Conservation (phyloP, 1,284 basidiomycete species). For the Tilletia setariae region DNA sequence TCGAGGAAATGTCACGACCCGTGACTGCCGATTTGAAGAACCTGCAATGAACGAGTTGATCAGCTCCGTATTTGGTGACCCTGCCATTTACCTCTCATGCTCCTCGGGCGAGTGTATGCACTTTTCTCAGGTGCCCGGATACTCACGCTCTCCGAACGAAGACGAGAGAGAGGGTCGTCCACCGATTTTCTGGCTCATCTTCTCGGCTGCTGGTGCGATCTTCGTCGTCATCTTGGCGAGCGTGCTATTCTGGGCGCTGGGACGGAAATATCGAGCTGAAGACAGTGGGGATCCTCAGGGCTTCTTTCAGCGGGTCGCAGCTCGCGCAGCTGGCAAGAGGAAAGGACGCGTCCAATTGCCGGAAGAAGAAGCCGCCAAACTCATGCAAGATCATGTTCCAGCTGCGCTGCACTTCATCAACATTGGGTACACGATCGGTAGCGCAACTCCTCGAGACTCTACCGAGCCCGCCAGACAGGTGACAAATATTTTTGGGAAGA, state of each 20-base stretch:
- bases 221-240: slow-evolving; percentile 60
- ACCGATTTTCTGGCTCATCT: slow-evolving; percentile 66
- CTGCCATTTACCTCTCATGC: slow-evolving; percentile 80
- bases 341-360: slow-evolving; percentile 31
- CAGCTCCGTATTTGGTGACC: slow-evolving; percentile 86
- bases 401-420: slow-evolving; percentile 83
- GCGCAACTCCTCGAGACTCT: slow-evolving; percentile 53
- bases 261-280: slow-evolving; percentile 26
- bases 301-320: slow-evolving; percentile 12
- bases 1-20: slow-evolving; percentile 30
- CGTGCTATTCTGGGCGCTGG: slow-evolving; percentile 52
- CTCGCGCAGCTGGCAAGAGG: slow-evolving; percentile 8
- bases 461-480: neutral
- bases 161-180: slow-evolving; percentile 21
- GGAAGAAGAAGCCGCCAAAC: slow-evolving; percentile 72
- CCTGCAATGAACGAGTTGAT: slow-evolving; percentile 95
- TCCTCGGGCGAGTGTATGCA: slow-evolving; percentile 89
- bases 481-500: neutral
- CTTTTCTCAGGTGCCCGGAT: slow-evolving; percentile 84
- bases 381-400: slow-evolving; percentile 90
- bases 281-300: slow-evolving; percentile 4
- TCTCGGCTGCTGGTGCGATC: slow-evolving; percentile 76
- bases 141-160: slow-evolving; percentile 25
- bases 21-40: slow-evolving; percentile 80
- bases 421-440: slow-evolving; percentile 65